phyloP scores from a whole-genome alignment of 257 asterid genomes.

The Paraleonurus japonicus region DNA sequence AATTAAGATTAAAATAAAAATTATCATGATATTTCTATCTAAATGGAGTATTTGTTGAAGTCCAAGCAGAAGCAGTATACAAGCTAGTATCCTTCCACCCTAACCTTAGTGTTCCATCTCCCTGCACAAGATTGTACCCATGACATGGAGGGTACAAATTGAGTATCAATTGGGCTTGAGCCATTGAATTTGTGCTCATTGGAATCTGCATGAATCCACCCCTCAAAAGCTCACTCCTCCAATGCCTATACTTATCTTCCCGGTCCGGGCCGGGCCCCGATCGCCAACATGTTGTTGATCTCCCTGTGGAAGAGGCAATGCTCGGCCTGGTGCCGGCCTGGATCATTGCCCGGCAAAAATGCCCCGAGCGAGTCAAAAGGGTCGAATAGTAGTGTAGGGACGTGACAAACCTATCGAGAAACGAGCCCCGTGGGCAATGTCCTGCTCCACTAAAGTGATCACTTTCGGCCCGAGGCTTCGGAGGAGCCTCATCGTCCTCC shows the following conservation, averaged over 20 bases:
- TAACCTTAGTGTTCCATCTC: slow-evolving; percentile 75
- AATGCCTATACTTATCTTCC: slow-evolving; percentile 70
- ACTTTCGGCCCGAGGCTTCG: slow-evolving; percentile 53
- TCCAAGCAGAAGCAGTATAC: slow-evolving; percentile 86
- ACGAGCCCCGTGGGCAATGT: slow-evolving; percentile 61
- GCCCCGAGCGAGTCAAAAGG: slow-evolving; percentile 74
- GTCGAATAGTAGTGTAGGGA: slow-evolving; percentile 81
- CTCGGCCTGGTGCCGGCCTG: slow-evolving; percentile 50
- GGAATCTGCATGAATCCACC: slow-evolving; percentile 57
- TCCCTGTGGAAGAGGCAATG: slow-evolving; percentile 57
- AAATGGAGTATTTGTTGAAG: slow-evolving; percentile 34
- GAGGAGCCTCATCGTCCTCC: slow-evolving; percentile 61
- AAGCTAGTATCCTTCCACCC: slow-evolving; percentile 86
- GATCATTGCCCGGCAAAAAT: slow-evolving; percentile 41
- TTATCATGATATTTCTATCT: background rate
- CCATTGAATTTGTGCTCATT: slow-evolving; percentile 72
- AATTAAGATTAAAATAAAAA: no score
- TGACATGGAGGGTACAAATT: slow-evolving; percentile 63
- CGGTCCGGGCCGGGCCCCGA: slow-evolving; percentile 90
- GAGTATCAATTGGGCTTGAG: slow-evolving; percentile 74
- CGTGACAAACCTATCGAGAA: slow-evolving; percentile 74
- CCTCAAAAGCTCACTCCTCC: slow-evolving; percentile 63
- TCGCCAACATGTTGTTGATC: slow-evolving; percentile 68
- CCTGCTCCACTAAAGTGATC: slow-evolving; percentile 75
- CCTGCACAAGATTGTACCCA: slow-evolving; percentile 71